These are phyloP conservation scores for Venturia aucupariae DNA, from an alignment of 2,329 filamentous ascomycete genomes.

Conservation along the genomic window DNA sequence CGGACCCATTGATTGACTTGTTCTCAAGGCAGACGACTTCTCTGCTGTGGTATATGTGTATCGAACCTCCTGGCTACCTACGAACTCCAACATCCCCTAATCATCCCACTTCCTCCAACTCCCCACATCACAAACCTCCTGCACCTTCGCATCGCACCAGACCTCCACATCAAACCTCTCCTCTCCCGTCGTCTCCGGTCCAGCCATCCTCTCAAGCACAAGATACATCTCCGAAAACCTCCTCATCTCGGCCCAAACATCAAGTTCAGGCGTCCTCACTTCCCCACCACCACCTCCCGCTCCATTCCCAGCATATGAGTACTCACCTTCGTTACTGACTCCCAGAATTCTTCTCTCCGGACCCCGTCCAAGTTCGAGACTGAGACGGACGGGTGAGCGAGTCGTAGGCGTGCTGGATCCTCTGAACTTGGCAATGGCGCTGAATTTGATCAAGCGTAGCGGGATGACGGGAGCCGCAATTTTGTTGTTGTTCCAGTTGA, in stretches of 20 bases:
- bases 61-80: too few species aligned
- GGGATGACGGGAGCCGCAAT: conserved; percentile 40
- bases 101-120: conserved; percentile 11
- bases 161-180: conserved; percentile 44
- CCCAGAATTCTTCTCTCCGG: conserved; percentile 57
- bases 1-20: too few species aligned
- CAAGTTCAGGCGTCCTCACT: conserved; percentile 62
- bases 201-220: conserved; percentile 71
- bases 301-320: conserved; percentile 52
- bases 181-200: conserved; percentile 35
- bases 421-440: conserved; percentile 37
- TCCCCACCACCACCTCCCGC: conserved; percentile 47
- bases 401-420: conserved; percentile 16
- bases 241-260: conserved; percentile 57
- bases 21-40: too few species aligned
- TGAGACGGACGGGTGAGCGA: conserved; percentile 54
- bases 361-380: conserved; percentile 63
- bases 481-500: conserved; percentile 40
- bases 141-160: conserved; percentile 30
- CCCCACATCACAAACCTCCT: conserved; percentile 19
- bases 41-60: too few species aligned
- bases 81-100: not conserved
- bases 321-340: conserved; percentile 62
- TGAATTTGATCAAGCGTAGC: conserved; percentile 49
- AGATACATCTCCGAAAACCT: conserved; percentile 59